Percentiles rank a stretch among this genome's conserved stretches.
These are phyloP conservation scores for Chimonanthus praecox DNA, from an alignment of 164 flowering plant species.

Conservation along the genomic window DNA sequence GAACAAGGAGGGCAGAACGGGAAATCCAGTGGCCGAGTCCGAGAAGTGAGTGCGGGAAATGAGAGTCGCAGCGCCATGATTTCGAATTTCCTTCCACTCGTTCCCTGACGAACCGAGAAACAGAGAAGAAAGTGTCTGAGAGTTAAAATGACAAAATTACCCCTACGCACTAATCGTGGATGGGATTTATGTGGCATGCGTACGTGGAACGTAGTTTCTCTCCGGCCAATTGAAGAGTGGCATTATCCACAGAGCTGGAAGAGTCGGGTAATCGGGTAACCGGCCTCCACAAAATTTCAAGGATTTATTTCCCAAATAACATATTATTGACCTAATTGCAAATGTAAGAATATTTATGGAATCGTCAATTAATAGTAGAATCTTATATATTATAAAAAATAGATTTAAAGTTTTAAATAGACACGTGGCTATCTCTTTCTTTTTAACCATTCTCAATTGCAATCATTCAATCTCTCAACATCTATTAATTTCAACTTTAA, in stretches of 20 bases:
- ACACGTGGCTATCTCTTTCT: no score
- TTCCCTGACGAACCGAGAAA: not conserved
- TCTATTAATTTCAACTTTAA: no score
- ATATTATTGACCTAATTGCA: no score
- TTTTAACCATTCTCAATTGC: no score
- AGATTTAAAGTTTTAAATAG: no score
- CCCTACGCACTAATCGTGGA: not conserved
- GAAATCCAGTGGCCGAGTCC: slow-evolving; percentile 1
- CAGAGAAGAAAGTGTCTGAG: not conserved
- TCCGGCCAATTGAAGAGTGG: not conserved
- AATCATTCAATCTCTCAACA: no score
- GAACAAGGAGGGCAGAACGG: slow-evolving; percentile 4
- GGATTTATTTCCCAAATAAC: no score
- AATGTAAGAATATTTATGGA: no score
- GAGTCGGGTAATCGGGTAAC: not conserved
- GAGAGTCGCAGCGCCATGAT: slow-evolving; percentile 11
- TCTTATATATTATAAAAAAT: no score
- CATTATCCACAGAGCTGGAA: not conserved
- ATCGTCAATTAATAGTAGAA: no score
- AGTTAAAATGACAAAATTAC: no score
- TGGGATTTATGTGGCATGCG: not conserved
- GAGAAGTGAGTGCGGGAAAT: slow-evolving; percentile 9
- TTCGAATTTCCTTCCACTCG: not conserved
- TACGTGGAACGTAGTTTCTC: not conserved
- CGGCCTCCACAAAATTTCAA: no score